Base-by-base conservation (phyloP, 805 yeast species). In the Metschnikowia lochheadii region DNA sequence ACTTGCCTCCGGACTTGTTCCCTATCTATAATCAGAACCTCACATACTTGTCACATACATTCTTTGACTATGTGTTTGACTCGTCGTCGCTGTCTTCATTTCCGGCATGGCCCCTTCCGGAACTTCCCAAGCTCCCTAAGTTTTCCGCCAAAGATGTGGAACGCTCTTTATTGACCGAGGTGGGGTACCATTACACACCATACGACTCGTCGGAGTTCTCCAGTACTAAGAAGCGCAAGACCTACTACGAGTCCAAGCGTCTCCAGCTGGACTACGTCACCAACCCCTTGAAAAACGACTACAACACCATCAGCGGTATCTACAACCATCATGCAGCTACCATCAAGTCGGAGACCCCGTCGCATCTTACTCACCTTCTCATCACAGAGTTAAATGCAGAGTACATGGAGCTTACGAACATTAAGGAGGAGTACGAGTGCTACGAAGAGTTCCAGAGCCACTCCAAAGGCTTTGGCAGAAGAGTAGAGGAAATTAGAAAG, bases 71-170 rank as follows among this genome's bases (percentile, higher is more conserved):
- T 14, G 59, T 67, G 3, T 62, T 66, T 47, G 52, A 53, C 18
- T 20, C 40, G 17, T 8, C 23, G 17, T 6, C 20, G 15, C 35
- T n/a, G 21, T 49, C 56, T 23, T 26, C 52, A 11, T 67, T 61
- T 43, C 75, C 76, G 2, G 51, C 57, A 6, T 90, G 96, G 96
- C 92, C 91, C 5, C 69, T 90, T 40, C 94, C 96, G 0, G 88
- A 85, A 43, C 70, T 87, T 54, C 78, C 89, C 2, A 63, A 73
- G 2, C 80, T 89, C 5, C 82, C 85, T 2, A 73, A 74, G 38
- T 89, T 81, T 59, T 78, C 78, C 3, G 77, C 91, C 1, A 71
- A 73, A 55, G 97, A 90, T 64, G 96, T 90, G 18, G 96, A 90
- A 62, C 78, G 80, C 58, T 84, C 94, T 0, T 66, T 87, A 50